Conservation (phyloP, 495 filamentous ascomycete species). For the Sphaerosporella brunnea region DNA sequence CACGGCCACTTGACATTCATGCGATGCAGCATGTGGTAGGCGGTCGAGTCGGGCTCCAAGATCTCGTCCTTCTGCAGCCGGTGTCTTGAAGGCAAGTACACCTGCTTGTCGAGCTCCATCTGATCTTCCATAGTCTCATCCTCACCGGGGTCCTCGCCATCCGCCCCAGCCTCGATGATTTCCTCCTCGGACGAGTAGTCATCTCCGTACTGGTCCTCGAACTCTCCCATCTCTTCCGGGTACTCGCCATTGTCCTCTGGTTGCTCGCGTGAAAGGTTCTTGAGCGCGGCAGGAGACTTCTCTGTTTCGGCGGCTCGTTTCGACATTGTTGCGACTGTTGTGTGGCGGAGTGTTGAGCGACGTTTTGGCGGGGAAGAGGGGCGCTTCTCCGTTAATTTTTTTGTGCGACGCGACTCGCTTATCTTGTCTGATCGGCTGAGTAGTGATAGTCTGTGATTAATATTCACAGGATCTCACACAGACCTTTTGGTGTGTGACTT, state of each 20-base stretch:
- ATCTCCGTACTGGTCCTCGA: slow-evolving; percentile 92
- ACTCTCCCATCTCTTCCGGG: slow-evolving; percentile 53
- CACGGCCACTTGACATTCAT: slow-evolving; percentile 90
- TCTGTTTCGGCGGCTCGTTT: slow-evolving; percentile 31
- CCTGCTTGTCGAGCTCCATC: slow-evolving; percentile 84
- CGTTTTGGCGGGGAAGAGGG: too few relatives aligned
- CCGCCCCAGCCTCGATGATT: slow-evolving; percentile 66
- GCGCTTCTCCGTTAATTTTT: too few relatives aligned
- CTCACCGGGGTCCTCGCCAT: slow-evolving; percentile 52
- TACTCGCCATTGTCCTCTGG: neutral
- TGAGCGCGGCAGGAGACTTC: slow-evolving; percentile 25
- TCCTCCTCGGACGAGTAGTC: slow-evolving; percentile 95
- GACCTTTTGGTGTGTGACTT: too few relatives aligned
- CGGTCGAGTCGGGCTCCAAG: slow-evolving; percentile 69
- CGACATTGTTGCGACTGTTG: too few relatives aligned
- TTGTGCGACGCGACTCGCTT: too few relatives aligned
- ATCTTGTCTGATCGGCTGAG: too few relatives aligned
- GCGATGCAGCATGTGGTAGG: slow-evolving; percentile 91
- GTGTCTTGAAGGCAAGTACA: slow-evolving; percentile 82
- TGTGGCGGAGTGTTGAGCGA: too few relatives aligned
- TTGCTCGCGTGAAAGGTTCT: slow-evolving; percentile 24
- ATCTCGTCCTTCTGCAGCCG: slow-evolving; percentile 73
- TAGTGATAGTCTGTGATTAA: too few relatives aligned
- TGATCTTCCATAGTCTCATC: slow-evolving; percentile 71
- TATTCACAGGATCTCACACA: too few relatives aligned